A percentile compares a stretch with the other conserved stretches of the same genome.
Conservation (phyloP, 2,329 filamentous ascomycete species). For the Emericellopsis atlantica region DNA sequence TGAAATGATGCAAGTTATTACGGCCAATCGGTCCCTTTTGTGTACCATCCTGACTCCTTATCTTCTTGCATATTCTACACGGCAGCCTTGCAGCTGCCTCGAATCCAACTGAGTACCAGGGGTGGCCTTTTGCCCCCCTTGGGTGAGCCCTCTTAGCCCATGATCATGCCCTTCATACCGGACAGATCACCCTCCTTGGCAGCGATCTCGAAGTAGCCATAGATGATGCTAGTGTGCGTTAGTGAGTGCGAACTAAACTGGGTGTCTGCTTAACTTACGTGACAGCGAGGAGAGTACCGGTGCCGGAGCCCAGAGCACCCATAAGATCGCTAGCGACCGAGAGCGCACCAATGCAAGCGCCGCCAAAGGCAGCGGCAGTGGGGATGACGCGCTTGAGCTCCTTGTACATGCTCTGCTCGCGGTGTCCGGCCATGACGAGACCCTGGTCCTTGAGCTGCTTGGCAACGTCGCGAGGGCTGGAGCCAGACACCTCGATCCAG, state of each 20-base stretch:
- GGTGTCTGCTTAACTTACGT: conserved; percentile 55
- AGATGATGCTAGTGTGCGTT: conserved; percentile 68
- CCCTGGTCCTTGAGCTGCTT: conserved; percentile 99
- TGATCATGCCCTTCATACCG: conserved; percentile 64
- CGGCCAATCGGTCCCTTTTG: background rate
- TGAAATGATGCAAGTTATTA: too few species aligned
- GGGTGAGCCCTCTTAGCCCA: conserved; percentile 38
- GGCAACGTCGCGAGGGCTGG: conserved; percentile 91
- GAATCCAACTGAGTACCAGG: too few species aligned
- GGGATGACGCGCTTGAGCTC: conserved; percentile 99
- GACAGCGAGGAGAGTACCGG: conserved; percentile 94
- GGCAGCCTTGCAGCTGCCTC: background rate
- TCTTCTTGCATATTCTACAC: background rate
- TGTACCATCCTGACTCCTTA: background rate
- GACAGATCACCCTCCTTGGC: conserved; percentile 95
- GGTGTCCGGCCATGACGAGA: conserved; percentile 97
- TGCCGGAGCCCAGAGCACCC: conserved; percentile 90
- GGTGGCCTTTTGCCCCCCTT: too few species aligned
- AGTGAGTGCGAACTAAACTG: conserved; percentile 13
- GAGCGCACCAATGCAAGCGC: conserved; percentile 95
- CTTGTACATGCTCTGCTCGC: conserved; percentile 99
- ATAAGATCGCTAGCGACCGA: conserved; percentile 93
- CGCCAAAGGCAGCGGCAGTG: conserved; percentile 93
- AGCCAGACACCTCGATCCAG: conserved; percentile 98
- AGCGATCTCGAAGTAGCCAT: conserved; percentile 98